A percentile compares a stretch with the other conserved stretches of the same genome.
Evolutionary conservation across 176 grass and related monocot species (phyloP).

Genomic region (Elaeis guineensis): DNA sequence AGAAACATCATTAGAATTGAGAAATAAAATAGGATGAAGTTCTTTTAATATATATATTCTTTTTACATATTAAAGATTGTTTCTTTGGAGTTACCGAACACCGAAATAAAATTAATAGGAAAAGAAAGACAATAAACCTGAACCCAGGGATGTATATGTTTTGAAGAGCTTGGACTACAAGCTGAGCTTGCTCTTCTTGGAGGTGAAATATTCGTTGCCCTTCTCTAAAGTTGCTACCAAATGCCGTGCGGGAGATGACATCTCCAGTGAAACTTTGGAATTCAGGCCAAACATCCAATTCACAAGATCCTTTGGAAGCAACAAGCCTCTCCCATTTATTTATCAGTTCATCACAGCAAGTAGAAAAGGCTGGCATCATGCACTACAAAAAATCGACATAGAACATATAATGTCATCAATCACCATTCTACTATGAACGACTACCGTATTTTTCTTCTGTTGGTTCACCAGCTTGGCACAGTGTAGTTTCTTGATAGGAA

Average conservation of each 20-base stretch:
- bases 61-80: no score
- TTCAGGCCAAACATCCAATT: slow-evolving; percentile 47
- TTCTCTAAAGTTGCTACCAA: slow-evolving; percentile 56
- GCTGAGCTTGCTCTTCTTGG: slow-evolving; percentile 26
- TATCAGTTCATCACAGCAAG: slow-evolving; percentile 45
- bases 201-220: slow-evolving; percentile 58
- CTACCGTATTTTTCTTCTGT: no score
- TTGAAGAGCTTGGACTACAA: slow-evolving; percentile 8
- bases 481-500: no score
- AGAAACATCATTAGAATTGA: no score
- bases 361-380: slow-evolving; percentile 53
- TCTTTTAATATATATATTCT: no score
- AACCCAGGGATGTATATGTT: slow-evolving; percentile 40
- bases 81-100: not conserved
- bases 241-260: slow-evolving; percentile 61
- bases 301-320: slow-evolving; percentile 23
- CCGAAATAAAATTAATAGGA: not conserved
- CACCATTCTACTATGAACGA: not conserved
- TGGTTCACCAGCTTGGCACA: no score
- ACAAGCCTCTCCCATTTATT: slow-evolving; percentile 34
- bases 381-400: slow-evolving; percentile 22
- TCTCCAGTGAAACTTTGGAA: slow-evolving; percentile 59
- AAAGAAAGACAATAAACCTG: slow-evolving; percentile 17
- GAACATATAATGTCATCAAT: not conserved
- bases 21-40: no score